Base-by-base conservation (phyloP, 1,139 yeast species). In the Pichia sp. region DNA sequence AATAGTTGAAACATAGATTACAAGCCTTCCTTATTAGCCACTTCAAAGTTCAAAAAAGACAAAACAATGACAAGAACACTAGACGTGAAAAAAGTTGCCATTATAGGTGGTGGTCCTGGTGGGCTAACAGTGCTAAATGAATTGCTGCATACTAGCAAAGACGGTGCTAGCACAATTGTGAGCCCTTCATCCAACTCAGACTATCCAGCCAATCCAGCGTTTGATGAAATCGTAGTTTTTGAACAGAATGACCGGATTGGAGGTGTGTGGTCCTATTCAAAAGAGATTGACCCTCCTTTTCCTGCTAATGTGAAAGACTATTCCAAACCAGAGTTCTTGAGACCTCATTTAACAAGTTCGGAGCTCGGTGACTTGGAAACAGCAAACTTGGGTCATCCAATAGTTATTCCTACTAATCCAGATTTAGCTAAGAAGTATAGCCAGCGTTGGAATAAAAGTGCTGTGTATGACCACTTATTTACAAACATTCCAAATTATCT, bases 401-500 rank as follows among this genome's bases (percentile, higher is more conserved):
- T 49, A 9, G 16, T 18, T 10, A 13, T 46, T 26, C 36, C 26
- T 28, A n/a, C 26, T 7, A 46, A 4, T 19, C 8, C 37, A 46
- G 52, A 26, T 44, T 26, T 45, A 47, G n/a, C 13, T 28, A 25
- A 21, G 13, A 40, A 28, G 25, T 40, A n/a, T 23, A 46, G 21
- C 23, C 25, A 31, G 19, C 19, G 46, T 28, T 76, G 80, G 82
- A 68, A 62, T 41, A 60, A 63, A 41, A 68, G 74, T 6, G 70
- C 53, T 8, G 53, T 76, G 25, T 76, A 70, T 57, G 70, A 72
- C 31, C 67, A 71, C 47, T 64, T 78, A 23, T 77, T 71, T 62
- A 74, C 80, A 34, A 78, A 78, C 55, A 73, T 78, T 39, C 78
- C 82, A 2, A 57, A 71, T 23, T 57, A 74, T 44, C 70, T 75